Percentiles rank a stretch among this genome's conserved stretches.
Conservation (phyloP, 441 rosid species). For the Manihot esculenta region DNA sequence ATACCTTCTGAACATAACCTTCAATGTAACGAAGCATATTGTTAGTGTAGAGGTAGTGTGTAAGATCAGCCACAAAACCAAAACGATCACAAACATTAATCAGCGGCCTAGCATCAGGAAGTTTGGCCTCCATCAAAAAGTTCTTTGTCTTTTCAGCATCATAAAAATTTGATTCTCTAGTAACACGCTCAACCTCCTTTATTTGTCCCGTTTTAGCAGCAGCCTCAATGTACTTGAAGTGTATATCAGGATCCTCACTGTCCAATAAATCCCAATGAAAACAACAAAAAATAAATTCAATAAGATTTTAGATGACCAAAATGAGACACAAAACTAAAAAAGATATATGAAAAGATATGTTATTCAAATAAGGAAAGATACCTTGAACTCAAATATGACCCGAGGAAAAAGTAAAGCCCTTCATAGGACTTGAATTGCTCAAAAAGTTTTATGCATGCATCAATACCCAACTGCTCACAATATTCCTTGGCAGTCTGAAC, state of each 20-base stretch:
- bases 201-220: constrained; percentile 98
- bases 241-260: constrained; percentile 96
- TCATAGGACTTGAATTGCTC: constrained; percentile 99
- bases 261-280: neutral
- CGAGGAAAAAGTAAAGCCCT: constrained; percentile 95
- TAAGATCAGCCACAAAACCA: constrained; percentile 97
- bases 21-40: constrained; percentile 99
- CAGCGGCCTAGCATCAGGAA: constrained; percentile 86
- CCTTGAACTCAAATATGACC: constrained; percentile 98
- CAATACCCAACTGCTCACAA: constrained; percentile 95
- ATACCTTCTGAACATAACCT: constrained; percentile 99
- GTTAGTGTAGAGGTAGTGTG: constrained; percentile 93
- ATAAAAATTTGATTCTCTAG: constrained; percentile 92
- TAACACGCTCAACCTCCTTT: constrained; percentile 98
- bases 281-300: constrained; percentile 12
- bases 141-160: constrained; percentile 95
- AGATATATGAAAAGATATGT: neutral
- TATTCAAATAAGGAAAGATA: constrained; percentile 25
- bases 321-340: neutral
- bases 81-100: constrained; percentile 99
- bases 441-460: constrained; percentile 88
- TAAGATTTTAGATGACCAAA: neutral
- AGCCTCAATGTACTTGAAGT: constrained; percentile 95
- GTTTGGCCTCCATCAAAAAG: constrained; percentile 96
- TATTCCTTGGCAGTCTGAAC: constrained; percentile 96